Base-by-base conservation (phyloP, 2,329 filamentous ascomycete species). In the Colletotrichum australisinense region DNA sequence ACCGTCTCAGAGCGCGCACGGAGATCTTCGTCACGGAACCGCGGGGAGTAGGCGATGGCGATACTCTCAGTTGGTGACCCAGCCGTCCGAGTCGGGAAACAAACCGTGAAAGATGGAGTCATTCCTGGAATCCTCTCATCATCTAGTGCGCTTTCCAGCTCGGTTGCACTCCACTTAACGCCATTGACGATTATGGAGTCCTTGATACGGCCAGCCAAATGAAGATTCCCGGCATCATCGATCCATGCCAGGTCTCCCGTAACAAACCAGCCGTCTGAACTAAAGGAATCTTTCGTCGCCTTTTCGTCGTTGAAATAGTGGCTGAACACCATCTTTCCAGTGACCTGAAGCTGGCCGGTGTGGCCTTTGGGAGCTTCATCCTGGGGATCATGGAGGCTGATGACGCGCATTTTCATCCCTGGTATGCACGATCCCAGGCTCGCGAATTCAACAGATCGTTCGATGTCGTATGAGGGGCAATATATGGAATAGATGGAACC, bases 291-390 rank as follows among this genome's bases (percentile, higher is more conserved):
- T 16, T 76, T 78, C 0, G 91, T 93, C 1, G 89, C 90, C 58
- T 86, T 82, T 0, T 85, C 83, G 64, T 91, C 90, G 60, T 85
- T 84, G 87, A 89, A 92, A 78, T 94, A 93, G 2, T 88, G 87
- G 69, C 88, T 86, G 84, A 93, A 93, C 9, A 94, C 84, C 57
- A 91, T 90, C 0, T 87, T 86, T 1, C 86, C 90, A 4, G 85
- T 84, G 0, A 93, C 82, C 84, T 89, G 90, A 19, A 93, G 83
- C 77, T 92, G 87, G 1, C 92, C 91, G 6, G 84, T 79, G n/a
- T 80, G 76, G 32, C 79, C 78, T 7, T 70, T 24, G 9, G 24
- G 35, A 4, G 71, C 76, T 7, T 70, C 63, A 22, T 76, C 64
- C 9, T 69, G 74, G 22, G 65, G 35, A 9, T 72, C 67, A 12